Evolutionary conservation across 2,329 filamentous ascomycete species (phyloP).

Genomic region (Xylaria sp.): DNA sequence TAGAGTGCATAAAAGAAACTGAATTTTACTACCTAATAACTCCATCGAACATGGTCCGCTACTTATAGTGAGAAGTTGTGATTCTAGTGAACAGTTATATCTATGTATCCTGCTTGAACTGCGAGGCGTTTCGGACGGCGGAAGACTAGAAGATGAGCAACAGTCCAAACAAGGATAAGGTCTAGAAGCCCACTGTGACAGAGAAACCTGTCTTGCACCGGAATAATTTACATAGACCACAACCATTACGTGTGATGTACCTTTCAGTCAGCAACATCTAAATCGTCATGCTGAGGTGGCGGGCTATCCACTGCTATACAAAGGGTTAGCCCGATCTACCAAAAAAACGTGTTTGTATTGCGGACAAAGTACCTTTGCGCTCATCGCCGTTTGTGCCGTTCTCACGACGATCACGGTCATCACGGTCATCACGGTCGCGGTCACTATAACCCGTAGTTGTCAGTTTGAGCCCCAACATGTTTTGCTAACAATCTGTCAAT

Average conservation of each 20-base stretch:
- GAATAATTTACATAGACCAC: constrained; percentile 19
- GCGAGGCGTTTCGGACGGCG: constrained; percentile 14
- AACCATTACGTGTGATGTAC: constrained; percentile 39
- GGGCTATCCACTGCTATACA: constrained; percentile 74
- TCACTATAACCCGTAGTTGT: constrained; percentile 50
- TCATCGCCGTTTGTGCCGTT: constrained; percentile 86
- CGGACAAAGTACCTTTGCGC: constrained; percentile 75
- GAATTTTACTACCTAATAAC: constrained; percentile 38
- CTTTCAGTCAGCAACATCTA: constrained; percentile 87
- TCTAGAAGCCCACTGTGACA: constrained; percentile 34
- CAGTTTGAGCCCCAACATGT: constrained; percentile 21
- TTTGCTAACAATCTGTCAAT: background rate
- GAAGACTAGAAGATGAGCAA: constrained; percentile 49
- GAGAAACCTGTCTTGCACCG: constrained; percentile 23
- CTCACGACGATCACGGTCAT: constrained; percentile 79
- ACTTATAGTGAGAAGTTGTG: constrained; percentile 10
- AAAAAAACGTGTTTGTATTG: constrained; percentile 19
- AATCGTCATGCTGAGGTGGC: constrained; percentile 87
- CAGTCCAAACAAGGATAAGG: constrained; percentile 40
- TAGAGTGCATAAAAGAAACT: constrained; percentile 29
- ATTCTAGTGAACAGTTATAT: background rate
- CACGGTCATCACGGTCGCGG: constrained; percentile 71
- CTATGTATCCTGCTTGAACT: constrained; percentile 13
- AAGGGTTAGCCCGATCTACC: constrained; percentile 35
- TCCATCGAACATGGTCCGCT: constrained; percentile 22